Conservation (phyloP, 495 filamentous ascomycete species). For the Endocarpon pusillum region DNA sequence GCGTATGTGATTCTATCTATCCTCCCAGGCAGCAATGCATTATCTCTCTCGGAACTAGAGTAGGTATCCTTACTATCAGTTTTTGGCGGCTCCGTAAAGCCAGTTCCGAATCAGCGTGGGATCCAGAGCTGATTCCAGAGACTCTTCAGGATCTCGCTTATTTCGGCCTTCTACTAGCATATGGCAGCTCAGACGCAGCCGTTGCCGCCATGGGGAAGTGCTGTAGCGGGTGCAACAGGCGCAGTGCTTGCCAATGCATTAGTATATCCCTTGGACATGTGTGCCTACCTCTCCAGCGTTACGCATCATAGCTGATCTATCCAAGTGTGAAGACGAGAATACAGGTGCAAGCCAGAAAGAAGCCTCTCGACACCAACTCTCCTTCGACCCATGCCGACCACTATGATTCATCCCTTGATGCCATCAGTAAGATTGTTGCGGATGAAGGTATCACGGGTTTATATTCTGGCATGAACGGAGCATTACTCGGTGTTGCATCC, state of each 20-base stretch:
- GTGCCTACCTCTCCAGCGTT: conserved; percentile 19
- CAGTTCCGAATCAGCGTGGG: too few relatives aligned
- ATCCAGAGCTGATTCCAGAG: too few relatives aligned
- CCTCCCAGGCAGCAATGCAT: too few relatives aligned
- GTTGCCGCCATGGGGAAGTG: conserved; percentile 85
- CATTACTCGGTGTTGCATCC: conserved; percentile 79
- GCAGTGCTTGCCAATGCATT: conserved; percentile 89
- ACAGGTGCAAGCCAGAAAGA: conserved; percentile 81
- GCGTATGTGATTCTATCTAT: too few relatives aligned
- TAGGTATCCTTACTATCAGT: too few relatives aligned
- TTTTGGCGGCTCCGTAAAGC: too few relatives aligned
- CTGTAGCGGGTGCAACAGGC: conserved; percentile 81
- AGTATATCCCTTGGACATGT: conserved; percentile 97
- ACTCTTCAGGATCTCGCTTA: too few relatives aligned
- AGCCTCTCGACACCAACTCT: conserved; percentile 20
- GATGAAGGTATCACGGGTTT: conserved; percentile 70
- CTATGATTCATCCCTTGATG: conserved; percentile 76
- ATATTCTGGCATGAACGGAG: conserved; percentile 75
- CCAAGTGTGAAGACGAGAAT: conserved; percentile 85
- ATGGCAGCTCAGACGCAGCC: conserved; percentile 75
- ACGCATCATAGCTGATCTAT: conserved; percentile 3
- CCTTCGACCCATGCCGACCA: conserved; percentile 36
- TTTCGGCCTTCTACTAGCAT: too few relatives aligned
- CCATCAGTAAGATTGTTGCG: conserved; percentile 67
- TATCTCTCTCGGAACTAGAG: too few relatives aligned